Conservation (phyloP, 129 eudicot genomes). For the Flaveria brownii region DNA sequence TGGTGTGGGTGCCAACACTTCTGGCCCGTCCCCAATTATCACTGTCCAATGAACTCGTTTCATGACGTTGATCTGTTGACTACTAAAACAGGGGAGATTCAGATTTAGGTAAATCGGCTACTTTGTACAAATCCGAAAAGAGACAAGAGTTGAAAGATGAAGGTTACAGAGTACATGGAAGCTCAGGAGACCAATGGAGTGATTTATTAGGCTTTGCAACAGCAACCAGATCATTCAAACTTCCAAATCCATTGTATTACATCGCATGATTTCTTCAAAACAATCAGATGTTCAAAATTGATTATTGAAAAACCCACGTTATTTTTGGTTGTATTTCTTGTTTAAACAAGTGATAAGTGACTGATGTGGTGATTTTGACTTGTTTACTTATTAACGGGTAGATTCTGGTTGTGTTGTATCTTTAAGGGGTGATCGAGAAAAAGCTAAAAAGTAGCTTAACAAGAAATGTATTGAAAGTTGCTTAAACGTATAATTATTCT, state of each 20-base stretch:
- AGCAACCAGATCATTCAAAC: slow-evolving; percentile 75
- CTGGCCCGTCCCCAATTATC: neutral
- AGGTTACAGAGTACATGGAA: slow-evolving; percentile 74
- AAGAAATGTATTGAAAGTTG: too few relatives aligned
- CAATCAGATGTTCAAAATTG: neutral
- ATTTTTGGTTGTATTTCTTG: slow-evolving; percentile 5
- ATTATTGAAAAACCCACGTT: neutral
- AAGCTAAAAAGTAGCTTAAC: too few relatives aligned
- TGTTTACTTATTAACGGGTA: too few relatives aligned
- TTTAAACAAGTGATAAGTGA: neutral
- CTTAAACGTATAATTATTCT: too few relatives aligned
- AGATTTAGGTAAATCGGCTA: slow-evolving; percentile 66
- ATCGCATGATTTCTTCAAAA: slow-evolving; percentile 41
- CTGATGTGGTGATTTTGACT: neutral
- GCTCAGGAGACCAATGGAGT: slow-evolving; percentile 96
- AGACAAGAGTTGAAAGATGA: slow-evolving; percentile 62
- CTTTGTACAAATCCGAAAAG: slow-evolving; percentile 72
- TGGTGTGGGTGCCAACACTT: too few relatives aligned
- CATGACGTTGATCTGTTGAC: slow-evolving; percentile 8
- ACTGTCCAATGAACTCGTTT: neutral
- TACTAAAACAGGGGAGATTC: slow-evolving; percentile 53
- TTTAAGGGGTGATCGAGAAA: too few relatives aligned
- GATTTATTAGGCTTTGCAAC: slow-evolving; percentile 72
- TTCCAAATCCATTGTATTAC: slow-evolving; percentile 83
- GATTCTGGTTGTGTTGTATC: too few relatives aligned